These are phyloP conservation scores for Diplodia corticola DNA, from an alignment of 2,329 filamentous ascomycete species.

Conservation along the genomic window DNA sequence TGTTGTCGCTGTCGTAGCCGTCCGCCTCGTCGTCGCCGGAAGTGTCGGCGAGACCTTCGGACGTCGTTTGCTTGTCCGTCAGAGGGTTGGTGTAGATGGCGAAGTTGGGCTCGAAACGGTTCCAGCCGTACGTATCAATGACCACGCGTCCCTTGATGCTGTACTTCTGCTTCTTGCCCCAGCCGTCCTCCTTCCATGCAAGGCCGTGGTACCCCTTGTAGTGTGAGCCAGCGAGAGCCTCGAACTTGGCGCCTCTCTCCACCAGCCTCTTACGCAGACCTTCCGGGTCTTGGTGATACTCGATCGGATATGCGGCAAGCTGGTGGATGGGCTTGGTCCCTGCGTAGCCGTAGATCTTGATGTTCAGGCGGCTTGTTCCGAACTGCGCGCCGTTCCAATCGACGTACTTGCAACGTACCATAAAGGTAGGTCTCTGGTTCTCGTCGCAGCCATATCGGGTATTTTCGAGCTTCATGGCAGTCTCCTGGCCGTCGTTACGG, in stretches of 20 bases:
- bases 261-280: slow-evolving; percentile 44
- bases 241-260: slow-evolving; percentile 49
- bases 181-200: slow-evolving; percentile 39
- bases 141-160: slow-evolving; percentile 53
- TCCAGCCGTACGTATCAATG: slow-evolving; percentile 56
- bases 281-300: slow-evolving; percentile 45
- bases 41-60: background rate
- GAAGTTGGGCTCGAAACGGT: slow-evolving; percentile 47
- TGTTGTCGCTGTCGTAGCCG: slow-evolving; percentile 36
- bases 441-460: slow-evolving; percentile 37
- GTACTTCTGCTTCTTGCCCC: slow-evolving; percentile 42
- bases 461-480: slow-evolving; percentile 32
- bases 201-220: slow-evolving; percentile 54
- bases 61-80: slow-evolving; percentile 31
- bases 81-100: slow-evolving; percentile 42
- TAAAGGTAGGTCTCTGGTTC: slow-evolving; percentile 41
- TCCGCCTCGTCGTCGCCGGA: background rate
- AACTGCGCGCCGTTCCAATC: slow-evolving; percentile 43
- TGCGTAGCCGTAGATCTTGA: slow-evolving; percentile 32
- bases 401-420: slow-evolving; percentile 37
- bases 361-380: slow-evolving; percentile 31
- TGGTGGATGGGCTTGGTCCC: slow-evolving; percentile 48
- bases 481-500: slow-evolving; percentile 42
- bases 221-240: slow-evolving; percentile 50
- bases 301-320: slow-evolving; percentile 47